These are phyloP conservation scores for Rhodotorula sp. DNA, from an alignment of 1,284 basidiomycete genomes.

Conservation along the genomic window DNA sequence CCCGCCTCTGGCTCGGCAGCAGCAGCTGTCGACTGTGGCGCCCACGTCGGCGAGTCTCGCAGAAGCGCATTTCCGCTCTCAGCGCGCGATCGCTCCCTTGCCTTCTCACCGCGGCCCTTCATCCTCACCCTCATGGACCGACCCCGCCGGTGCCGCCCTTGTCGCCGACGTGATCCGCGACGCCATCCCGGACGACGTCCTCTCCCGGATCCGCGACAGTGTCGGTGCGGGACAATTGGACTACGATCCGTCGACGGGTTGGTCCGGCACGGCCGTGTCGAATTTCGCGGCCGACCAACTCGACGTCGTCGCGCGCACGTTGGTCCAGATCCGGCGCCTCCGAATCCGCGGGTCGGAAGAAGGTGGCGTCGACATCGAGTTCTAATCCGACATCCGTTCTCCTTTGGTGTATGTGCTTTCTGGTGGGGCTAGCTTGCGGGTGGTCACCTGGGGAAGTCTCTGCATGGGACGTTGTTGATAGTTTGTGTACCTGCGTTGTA, in stretches of 20 bases:
- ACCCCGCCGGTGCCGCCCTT: no score
- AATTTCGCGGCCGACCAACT: neutral
- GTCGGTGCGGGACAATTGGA: neutral
- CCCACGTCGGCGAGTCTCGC: slow-evolving; percentile 13
- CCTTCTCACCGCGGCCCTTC: neutral
- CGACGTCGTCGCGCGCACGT: neutral
- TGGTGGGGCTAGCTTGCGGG: no score
- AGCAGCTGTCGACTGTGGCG: neutral
- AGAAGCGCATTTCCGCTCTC: slow-evolving; percentile 10
- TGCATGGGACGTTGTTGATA: no score
- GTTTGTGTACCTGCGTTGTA: no score
- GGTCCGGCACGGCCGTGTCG: neutral
- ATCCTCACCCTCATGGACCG: no score
- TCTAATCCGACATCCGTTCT: neutral
- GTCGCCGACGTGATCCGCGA: neutral
- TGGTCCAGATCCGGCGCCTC: neutral
- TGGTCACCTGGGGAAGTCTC: no score
- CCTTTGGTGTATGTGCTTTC: no score
- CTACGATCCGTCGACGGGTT: neutral
- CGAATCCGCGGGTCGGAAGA: neutral
- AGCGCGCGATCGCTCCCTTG: slow-evolving; percentile 10
- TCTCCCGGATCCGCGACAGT: neutral
- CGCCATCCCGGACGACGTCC: neutral
- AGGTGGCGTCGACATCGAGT: neutral
- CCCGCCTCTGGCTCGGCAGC: neutral